Percentiles rank a stretch among this genome's conserved stretches.
These are phyloP conservation scores for Przewalskia tangutica DNA, from an alignment of 257 asterid genomes.

Conservation along the genomic window DNA sequence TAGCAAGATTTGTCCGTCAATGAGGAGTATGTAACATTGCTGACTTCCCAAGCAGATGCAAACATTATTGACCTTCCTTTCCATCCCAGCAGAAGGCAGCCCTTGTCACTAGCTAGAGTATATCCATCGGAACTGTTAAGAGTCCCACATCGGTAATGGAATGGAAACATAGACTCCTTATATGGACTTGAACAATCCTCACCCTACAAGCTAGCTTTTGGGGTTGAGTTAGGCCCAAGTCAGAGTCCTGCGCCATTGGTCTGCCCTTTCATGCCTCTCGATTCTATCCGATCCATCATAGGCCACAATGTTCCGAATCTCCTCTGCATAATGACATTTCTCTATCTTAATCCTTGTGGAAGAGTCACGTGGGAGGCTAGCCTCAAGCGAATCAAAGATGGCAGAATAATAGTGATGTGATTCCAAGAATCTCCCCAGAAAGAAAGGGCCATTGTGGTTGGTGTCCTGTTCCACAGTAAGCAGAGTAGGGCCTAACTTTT, in stretches of 20 bases:
- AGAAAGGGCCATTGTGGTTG: constrained; percentile 50
- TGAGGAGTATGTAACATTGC: neutral
- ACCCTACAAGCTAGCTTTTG: too few species aligned
- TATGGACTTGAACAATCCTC: too few species aligned
- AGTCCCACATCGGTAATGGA: too few species aligned
- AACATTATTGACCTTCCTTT: constrained; percentile 59
- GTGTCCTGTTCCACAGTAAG: constrained; percentile 62
- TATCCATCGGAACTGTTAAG: constrained; percentile 40
- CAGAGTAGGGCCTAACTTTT: constrained; percentile 30
- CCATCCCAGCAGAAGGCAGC: constrained; percentile 61
- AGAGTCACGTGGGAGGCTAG: constrained; percentile 24
- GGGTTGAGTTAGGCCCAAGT: too few species aligned
- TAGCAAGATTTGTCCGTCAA: neutral
- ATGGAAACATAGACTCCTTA: too few species aligned
- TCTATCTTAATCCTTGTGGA: constrained; percentile 38
- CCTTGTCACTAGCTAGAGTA: constrained; percentile 38
- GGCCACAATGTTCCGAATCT: constrained; percentile 42
- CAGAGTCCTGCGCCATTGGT: constrained; percentile 61
- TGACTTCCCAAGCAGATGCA: constrained; percentile 46
- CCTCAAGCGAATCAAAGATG: constrained; percentile 51
- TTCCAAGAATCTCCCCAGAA: constrained; percentile 50
- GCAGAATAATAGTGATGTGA: constrained; percentile 59
- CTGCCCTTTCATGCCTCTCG: constrained; percentile 52
- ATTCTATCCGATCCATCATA: constrained; percentile 40
- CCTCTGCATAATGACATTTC: constrained; percentile 28